Conservation (phyloP, 2,329 filamentous ascomycete species). For the Berkeleyomyces basicola region DNA sequence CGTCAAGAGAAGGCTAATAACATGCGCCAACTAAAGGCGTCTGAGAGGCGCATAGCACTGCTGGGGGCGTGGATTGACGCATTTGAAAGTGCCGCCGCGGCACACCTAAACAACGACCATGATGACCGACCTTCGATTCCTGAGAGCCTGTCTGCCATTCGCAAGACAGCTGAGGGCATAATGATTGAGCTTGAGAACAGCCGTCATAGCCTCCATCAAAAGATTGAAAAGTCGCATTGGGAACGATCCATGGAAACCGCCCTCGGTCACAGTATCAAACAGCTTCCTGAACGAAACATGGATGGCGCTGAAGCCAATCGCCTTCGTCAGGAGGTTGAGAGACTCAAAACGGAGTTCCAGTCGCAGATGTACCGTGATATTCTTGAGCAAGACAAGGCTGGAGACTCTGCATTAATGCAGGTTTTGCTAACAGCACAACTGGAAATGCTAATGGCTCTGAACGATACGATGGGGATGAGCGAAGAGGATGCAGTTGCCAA, state of each 20-base stretch:
- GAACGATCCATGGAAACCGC: conserved; percentile 76
- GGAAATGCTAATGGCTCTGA: conserved; percentile 70
- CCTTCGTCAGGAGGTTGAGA: conserved; percentile 65
- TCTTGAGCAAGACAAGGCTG: conserved; percentile 66
- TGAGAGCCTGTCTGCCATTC: conserved; percentile 53
- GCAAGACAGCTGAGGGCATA: conserved; percentile 78
- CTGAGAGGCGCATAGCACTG: conserved; percentile 70
- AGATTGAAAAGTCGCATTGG: conserved; percentile 67
- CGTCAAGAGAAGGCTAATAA: conserved; percentile 61
- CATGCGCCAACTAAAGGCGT: conserved; percentile 67
- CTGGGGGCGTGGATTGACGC: conserved; percentile 87
- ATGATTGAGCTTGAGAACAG: conserved; percentile 79
- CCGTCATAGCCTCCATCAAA: conserved; percentile 77
- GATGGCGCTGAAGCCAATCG: conserved; percentile 32
- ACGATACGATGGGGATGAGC: conserved; percentile 64
- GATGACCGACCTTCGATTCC: conserved; percentile 31
- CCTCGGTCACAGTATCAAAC: conserved; percentile 65
- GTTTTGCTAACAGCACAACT: conserved; percentile 79
- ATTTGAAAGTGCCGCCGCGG: conserved; percentile 69
- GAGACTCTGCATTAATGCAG: conserved; percentile 64
- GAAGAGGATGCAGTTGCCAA: conserved; percentile 69
- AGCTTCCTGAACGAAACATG: conserved; percentile 53
- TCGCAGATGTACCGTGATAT: conserved; percentile 63
- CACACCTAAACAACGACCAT: conserved; percentile 31
- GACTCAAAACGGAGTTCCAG: conserved; percentile 69